phyloP scores from a whole-genome alignment of 768 basidiomycete species.

The Leccinellum rugosiceps region DNA sequence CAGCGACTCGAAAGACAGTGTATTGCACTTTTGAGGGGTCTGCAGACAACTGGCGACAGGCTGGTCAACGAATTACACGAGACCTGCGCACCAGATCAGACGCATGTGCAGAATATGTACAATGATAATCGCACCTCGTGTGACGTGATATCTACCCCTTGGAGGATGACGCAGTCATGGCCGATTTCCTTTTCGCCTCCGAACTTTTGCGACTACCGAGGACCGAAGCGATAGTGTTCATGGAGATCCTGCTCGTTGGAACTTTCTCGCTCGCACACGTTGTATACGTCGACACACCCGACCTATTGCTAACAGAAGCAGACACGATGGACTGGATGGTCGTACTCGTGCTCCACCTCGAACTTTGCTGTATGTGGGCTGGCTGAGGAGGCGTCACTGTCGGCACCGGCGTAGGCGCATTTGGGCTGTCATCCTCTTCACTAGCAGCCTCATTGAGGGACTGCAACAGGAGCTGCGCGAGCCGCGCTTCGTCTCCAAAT shows the following conservation, averaged over 20 bases:
- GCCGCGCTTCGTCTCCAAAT: slow-evolving; percentile 28
- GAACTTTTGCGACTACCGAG: slow-evolving; percentile 28
- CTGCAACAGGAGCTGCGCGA: slow-evolving; percentile 31
- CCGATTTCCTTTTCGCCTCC: slow-evolving; percentile 26
- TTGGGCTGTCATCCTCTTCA: slow-evolving; percentile 5
- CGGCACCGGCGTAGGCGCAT: slow-evolving; percentile 2
- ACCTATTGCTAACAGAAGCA: slow-evolving; percentile 25
- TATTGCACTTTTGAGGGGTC: slow-evolving; percentile 1
- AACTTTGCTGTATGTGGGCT: slow-evolving; percentile 19
- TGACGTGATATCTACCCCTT: slow-evolving; percentile 15
- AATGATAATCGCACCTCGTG: slow-evolving; percentile 1
- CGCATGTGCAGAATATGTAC: neutral
- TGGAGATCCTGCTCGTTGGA: slow-evolving; percentile 25
- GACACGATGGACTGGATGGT: slow-evolving; percentile 26
- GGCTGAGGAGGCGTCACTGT: slow-evolving; percentile 13
- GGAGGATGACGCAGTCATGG: slow-evolving; percentile 24
- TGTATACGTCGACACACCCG: slow-evolving; percentile 27
- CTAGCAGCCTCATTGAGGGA: slow-evolving; percentile 17
- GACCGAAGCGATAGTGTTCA: slow-evolving; percentile 25
- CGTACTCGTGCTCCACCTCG: slow-evolving; percentile 33
- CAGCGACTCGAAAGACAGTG: neutral
- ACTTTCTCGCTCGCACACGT: slow-evolving; percentile 26
- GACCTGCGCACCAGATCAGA: slow-evolving; percentile 9
- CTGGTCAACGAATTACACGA: neutral
- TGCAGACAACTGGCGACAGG: neutral